Percentiles rank a stretch among this genome's conserved stretches.
Evolutionary conservation across 2,329 filamentous ascomycete genomes (phyloP).

Genomic region (Aureobasidium lini): DNA sequence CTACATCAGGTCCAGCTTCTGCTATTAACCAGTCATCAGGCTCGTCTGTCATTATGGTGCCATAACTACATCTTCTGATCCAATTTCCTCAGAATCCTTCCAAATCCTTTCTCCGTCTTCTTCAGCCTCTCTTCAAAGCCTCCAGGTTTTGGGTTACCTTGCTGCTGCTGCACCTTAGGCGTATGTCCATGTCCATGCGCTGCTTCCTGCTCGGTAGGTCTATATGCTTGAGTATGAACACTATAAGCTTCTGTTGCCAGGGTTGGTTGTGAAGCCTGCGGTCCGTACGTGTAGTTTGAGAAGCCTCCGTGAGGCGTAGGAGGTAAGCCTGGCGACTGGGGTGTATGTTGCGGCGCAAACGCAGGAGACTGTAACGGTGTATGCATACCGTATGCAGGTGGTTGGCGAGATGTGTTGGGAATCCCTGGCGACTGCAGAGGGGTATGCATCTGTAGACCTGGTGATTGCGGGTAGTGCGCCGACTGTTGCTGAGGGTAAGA

Average conservation of each 20-base stretch:
- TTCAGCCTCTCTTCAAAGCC: slow-evolving; percentile 58
- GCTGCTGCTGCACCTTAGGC: slow-evolving; percentile 17
- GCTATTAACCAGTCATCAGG: background rate
- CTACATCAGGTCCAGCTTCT: no score
- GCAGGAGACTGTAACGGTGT: slow-evolving; percentile 26
- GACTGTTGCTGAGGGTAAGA: slow-evolving; percentile 16
- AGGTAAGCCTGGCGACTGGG: slow-evolving; percentile 21
- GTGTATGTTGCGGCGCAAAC: slow-evolving; percentile 22
- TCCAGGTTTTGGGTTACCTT: slow-evolving; percentile 15
- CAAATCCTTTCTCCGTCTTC: slow-evolving; percentile 61
- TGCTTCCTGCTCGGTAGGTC: slow-evolving; percentile 57
- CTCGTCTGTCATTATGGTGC: background rate
- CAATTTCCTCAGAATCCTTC: slow-evolving; percentile 67
- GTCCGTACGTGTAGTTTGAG: slow-evolving; percentile 45
- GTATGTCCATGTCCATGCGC: slow-evolving; percentile 30
- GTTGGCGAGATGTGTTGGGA: slow-evolving; percentile 24
- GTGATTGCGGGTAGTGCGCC: slow-evolving; percentile 15
- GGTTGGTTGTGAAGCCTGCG: slow-evolving; percentile 23
- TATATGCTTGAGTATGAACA: slow-evolving; percentile 62
- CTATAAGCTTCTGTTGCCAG: slow-evolving; percentile 37
- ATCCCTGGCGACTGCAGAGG: slow-evolving; percentile 21
- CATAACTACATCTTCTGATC: slow-evolving; percentile 36
- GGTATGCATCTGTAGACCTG: background rate
- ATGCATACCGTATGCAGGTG: slow-evolving; percentile 31
- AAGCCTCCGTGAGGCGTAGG: slow-evolving; percentile 47